Percentiles rank a stretch among this genome's conserved stretches.
phyloP scores from a whole-genome alignment of 2,329 filamentous ascomycete species.

The Canariomyces notabilis region DNA sequence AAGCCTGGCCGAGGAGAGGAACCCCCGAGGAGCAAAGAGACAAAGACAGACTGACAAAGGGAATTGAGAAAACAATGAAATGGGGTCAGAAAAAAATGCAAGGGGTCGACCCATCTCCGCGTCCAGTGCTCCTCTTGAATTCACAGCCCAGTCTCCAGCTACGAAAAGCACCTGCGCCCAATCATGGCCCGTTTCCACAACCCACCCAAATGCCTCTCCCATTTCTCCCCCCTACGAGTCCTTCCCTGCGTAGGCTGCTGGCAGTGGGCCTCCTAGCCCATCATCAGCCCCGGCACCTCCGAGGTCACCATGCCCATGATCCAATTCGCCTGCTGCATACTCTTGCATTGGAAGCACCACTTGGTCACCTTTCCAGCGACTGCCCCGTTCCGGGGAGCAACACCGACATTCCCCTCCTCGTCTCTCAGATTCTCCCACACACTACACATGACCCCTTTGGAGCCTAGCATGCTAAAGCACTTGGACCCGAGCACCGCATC shows the following conservation, averaged over 20 bases:
- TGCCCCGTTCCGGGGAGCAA: constrained; percentile 47
- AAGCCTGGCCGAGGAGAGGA: no score
- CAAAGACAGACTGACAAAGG: neutral
- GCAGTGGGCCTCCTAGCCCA: constrained; percentile 8
- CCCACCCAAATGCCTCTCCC: neutral
- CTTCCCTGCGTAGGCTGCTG: neutral
- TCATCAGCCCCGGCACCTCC: constrained; percentile 25
- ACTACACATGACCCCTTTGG: constrained; percentile 81
- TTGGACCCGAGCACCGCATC: constrained; percentile 81
- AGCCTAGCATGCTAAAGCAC: constrained; percentile 78
- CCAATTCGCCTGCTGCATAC: constrained; percentile 49
- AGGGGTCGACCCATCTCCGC: no score
- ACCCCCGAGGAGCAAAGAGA: no score
- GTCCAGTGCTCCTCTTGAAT: no score
- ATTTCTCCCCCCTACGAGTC: neutral
- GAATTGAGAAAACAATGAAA: no score
- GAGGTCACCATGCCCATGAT: constrained; percentile 50
- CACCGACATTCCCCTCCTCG: constrained; percentile 51
- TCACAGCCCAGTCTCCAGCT: no score
- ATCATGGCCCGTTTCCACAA: neutral
- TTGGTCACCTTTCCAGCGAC: constrained; percentile 54
- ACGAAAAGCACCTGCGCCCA: no score
- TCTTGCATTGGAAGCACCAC: constrained; percentile 59
- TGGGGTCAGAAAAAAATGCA: no score
- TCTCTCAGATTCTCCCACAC: constrained; percentile 76